Percentiles rank a stretch among this genome's conserved stretches.
Evolutionary conservation across 2,329 filamentous ascomycete genomes (phyloP).

Genomic region (Colletotrichum liaoningense): DNA sequence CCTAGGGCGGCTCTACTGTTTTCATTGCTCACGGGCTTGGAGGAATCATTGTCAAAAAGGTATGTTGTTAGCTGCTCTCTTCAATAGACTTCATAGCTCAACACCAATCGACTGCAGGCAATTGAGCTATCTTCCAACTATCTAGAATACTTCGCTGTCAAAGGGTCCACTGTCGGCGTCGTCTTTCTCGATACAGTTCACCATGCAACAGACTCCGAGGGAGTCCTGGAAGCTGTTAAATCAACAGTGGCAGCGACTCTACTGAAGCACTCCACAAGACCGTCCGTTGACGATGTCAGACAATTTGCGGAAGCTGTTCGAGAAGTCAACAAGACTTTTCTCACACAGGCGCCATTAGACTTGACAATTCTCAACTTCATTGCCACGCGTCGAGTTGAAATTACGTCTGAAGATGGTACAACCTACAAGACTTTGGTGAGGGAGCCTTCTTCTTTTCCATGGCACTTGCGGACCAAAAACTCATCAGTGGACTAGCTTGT

Average conservation of each 20-base stretch:
- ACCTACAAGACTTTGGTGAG: constrained; percentile 8
- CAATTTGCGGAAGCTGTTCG: constrained; percentile 38
- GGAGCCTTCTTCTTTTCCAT: neutral
- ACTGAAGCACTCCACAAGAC: neutral
- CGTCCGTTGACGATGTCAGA: constrained; percentile 34
- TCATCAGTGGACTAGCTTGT: neutral
- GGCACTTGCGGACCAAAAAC: neutral
- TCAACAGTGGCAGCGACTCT: constrained; percentile 30
- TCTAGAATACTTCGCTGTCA: constrained; percentile 23
- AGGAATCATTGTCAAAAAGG: constrained; percentile 41
- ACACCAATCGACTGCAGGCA: neutral
- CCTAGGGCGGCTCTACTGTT: constrained; percentile 37
- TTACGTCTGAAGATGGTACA: neutral
- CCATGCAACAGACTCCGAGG: constrained; percentile 36
- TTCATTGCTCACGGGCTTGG: constrained; percentile 42
- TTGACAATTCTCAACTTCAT: constrained; percentile 20
- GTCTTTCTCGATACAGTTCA: constrained; percentile 42
- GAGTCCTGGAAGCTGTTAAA: constrained; percentile 37
- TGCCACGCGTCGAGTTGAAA: neutral
- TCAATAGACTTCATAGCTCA: neutral
- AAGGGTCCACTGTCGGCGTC: constrained; percentile 32
- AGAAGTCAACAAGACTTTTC: constrained; percentile 35
- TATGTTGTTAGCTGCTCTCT: neutral
- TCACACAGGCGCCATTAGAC: neutral
- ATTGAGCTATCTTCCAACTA: neutral